Base-by-base conservation (phyloP, 2,329 filamentous ascomycete species). In the Colletotrichum sp. region DNA sequence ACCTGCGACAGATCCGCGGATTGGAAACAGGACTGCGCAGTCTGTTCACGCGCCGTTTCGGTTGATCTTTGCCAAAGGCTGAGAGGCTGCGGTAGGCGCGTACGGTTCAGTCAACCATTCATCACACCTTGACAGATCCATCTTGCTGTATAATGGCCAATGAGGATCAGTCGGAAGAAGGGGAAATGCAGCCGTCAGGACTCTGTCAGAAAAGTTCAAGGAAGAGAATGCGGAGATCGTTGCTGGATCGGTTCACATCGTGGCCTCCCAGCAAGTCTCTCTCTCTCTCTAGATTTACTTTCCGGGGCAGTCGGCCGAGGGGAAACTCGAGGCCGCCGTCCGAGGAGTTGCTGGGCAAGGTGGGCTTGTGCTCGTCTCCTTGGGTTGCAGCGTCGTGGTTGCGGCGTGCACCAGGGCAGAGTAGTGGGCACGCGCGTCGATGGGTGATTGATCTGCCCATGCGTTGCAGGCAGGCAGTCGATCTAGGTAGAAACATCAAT, bases 1-100 rank as follows among this genome's bases (percentile, higher is more conserved):
- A 62, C 61, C 71, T 77, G 75, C 55, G 72, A 77, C 75, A 75
- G 71, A 75, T 77, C 75, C 75, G 61, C 71, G 71, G 16, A 75
- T 75, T 75, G 71, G 75, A 77, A 77, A 77, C 74, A 65, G 74
- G 74, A 75, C 16, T 72, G 63, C 8, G 65, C 59, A 69, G 71
- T 69, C 44, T 70, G 65, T 74, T 66, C 70, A 69, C 69, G 39
- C 59, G 12, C 49, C 22, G 71, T 76, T 76, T 76, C 74, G 74
- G 57, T 44, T 65, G 63, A 69, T 61, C 49, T 65, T 32, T 22
- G 30, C 39, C 34, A 25, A 29, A 63, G 29, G 25, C 30, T 65
- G 29, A 69, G 57, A 73, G 25, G 34, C 34, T 34, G 25, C 64
- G 44, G 27, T 64, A 52, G 59, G 25, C 57, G 44, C 57, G 22